A percentile compares a stretch with the other conserved stretches of the same genome.
Conservation (phyloP, 208 protist species). For the Crithidia bombi region DNA sequence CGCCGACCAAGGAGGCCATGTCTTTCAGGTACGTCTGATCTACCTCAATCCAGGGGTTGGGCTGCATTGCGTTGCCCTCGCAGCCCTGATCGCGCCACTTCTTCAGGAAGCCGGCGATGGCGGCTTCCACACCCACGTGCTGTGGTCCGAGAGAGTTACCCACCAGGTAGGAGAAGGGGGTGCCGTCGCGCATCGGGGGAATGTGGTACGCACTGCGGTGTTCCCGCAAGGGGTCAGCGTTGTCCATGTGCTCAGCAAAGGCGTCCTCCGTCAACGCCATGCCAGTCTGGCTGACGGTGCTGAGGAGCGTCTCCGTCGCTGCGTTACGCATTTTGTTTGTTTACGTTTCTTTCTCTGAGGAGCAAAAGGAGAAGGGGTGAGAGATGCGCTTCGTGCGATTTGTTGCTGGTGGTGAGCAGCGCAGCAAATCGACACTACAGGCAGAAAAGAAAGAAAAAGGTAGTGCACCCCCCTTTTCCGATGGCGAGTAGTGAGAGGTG, state of each 20-base stretch:
- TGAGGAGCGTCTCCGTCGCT: constrained; percentile 62
- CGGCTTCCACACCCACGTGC: constrained; percentile 68
- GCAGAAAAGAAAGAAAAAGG: too few relatives aligned
- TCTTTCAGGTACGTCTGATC: constrained; percentile 73
- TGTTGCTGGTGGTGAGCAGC: not conserved
- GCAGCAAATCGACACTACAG: too few relatives aligned
- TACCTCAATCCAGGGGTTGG: constrained; percentile 87
- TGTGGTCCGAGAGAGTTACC: constrained; percentile 82
- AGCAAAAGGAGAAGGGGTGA: not conserved
- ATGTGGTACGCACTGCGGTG: constrained; percentile 67
- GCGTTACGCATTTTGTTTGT: constrained; percentile 61
- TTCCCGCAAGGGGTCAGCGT: constrained; percentile 58
- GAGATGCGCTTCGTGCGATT: not conserved
- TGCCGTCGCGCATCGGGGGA: constrained; percentile 50
- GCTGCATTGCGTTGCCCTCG: constrained; percentile 77
- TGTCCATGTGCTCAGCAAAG: constrained; percentile 76
- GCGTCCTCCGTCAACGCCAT: constrained; percentile 72
- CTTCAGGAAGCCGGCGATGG: constrained; percentile 74
- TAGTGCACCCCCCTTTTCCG: too few relatives aligned
- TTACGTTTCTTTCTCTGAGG: not conserved
- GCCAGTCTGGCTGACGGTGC: constrained; percentile 45
- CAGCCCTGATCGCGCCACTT: constrained; percentile 92
- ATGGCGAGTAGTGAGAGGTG: not conserved
- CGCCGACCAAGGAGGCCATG: constrained; percentile 85
- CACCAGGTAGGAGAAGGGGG: constrained; percentile 13